Evolutionary conservation across 1,284 basidiomycete species (phyloP), one percentile per base, ranked within the genome.

Genomic region (Phylloboletellus chloephorus): DNA sequence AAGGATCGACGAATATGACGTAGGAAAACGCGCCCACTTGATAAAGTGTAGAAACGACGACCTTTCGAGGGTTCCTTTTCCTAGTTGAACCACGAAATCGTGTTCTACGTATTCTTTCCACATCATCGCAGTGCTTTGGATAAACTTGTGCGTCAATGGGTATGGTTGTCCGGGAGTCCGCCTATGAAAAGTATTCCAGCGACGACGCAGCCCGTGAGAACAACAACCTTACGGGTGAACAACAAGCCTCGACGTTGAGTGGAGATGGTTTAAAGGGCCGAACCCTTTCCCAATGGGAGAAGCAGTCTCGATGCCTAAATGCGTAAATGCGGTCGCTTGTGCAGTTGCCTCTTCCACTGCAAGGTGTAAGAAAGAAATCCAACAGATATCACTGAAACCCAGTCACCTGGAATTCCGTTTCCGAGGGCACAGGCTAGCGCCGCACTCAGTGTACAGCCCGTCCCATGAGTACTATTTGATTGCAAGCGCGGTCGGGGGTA

Each of bases 391-490:
- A 21, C 17, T 3, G 23, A 28, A 38, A 36, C n/a, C 17, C 38
- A 15, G 13, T 66, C 72, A 58, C 52, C 81, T 82, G 53, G 2
- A 57, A 53, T 10, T 55, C 52, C 25, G 26, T 69, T 67, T 0
- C 76, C 81, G 10, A 92, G 66, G 16, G 72, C 71, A 37, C 81
- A 82, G 2, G 86, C 82, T 11, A 96, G 73, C 0, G 91, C 89
- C 0, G 92, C 82, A 28, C 83, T 86, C 7, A 97, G 71, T 0
- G 94, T 97, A 60, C 93, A 98, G 2, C 94, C 94, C 0, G 94
- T 97, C 1, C 94, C 94, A 57, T 97, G 94, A 0, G 93, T 94
- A 49, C 73, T 88, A 17, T 65, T 74, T 8, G 83, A 82, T 4
- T 83, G 70, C 17, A 94, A 67, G 16, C 76, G 68, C 3, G 78